These are phyloP conservation scores for Mucor velutinosus DNA, from an alignment of 371 early-diverging fungal species.

Conservation along the genomic window DNA sequence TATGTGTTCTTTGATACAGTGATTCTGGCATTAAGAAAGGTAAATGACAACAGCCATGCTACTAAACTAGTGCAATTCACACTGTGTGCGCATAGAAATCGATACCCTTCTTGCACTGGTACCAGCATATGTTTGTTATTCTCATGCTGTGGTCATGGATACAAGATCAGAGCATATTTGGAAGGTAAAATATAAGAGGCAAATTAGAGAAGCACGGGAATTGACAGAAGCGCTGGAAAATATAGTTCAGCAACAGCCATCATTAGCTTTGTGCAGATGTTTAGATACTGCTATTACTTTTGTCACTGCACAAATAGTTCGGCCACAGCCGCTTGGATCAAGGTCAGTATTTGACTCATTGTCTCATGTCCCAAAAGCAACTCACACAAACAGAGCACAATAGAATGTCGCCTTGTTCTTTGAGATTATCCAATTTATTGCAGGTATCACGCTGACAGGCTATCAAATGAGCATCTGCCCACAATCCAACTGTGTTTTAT, in stretches of 20 bases:
- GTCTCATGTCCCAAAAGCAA: background rate
- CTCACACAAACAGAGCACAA: background rate
- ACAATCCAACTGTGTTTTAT: conserved; percentile 23
- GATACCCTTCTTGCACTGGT: conserved; percentile 31
- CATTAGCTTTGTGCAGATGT: conserved; percentile 24
- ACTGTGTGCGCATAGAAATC: conserved; percentile 12
- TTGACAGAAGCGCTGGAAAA: background rate
- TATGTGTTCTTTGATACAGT: conserved; percentile 23
- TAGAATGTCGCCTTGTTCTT: conserved; percentile 5
- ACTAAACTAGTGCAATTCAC: background rate
- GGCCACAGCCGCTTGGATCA: conserved; percentile 1
- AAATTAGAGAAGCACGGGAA: background rate
- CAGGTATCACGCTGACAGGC: conserved; percentile 18
- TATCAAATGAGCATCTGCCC: conserved; percentile 26
- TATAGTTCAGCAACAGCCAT: conserved; percentile 20
- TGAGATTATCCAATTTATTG: conserved; percentile 16
- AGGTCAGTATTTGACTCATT: background rate
- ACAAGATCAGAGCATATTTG: conserved; percentile 30
- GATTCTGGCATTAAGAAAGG: conserved; percentile 27
- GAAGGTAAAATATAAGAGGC: conserved; percentile 14
- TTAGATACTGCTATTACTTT: conserved; percentile 25
- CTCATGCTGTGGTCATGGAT: conserved; percentile 28
- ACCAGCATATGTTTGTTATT: conserved; percentile 27
- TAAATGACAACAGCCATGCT: background rate
- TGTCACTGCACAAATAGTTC: conserved; percentile 1